Conservation (phyloP, 345 rosid species). For the Lumnitzera racemosa region DNA sequence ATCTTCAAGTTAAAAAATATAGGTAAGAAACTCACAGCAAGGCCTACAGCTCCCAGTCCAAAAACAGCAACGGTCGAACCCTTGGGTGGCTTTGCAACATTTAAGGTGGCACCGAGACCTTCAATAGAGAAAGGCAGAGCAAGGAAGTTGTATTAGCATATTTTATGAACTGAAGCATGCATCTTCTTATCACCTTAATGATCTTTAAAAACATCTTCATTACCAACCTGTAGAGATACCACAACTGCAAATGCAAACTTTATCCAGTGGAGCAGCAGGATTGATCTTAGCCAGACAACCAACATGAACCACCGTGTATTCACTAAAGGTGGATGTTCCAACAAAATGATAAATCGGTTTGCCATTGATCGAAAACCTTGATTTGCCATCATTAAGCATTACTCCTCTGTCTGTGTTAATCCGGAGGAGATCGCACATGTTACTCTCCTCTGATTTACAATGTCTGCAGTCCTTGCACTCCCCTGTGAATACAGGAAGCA, state of each 20-base stretch:
- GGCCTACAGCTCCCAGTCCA: conserved; percentile 42
- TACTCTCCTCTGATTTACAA: conserved; percentile 32
- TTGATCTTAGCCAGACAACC: conserved; percentile 34
- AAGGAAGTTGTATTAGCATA: neutral
- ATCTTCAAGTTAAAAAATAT: too few relatives aligned
- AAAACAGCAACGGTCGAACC: conserved; percentile 28
- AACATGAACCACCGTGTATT: conserved; percentile 23
- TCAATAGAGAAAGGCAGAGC: neutral
- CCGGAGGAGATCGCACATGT: conserved; percentile 30
- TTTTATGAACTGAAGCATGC: neutral
- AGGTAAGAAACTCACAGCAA: conserved; percentile 18
- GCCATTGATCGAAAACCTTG: conserved; percentile 26
- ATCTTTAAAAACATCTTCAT: neutral
- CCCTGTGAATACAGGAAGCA: conserved; percentile 41
- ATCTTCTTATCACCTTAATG: too few relatives aligned
- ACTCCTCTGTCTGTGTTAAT: conserved; percentile 25
- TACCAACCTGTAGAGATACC: conserved; percentile 29
- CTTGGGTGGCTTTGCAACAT: conserved; percentile 32
- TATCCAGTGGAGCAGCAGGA: conserved; percentile 29
- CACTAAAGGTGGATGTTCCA: conserved; percentile 30
- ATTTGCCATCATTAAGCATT: conserved; percentile 30
- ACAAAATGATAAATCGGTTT: conserved; percentile 25
- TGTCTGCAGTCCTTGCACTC: conserved; percentile 35
- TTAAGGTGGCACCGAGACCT: conserved; percentile 36
- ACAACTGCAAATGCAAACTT: conserved; percentile 34